Percentiles rank a stretch among this genome's conserved stretches.
phyloP scores from a whole-genome alignment of 2,329 filamentous ascomycete genomes.

The Elsinoe australis region DNA sequence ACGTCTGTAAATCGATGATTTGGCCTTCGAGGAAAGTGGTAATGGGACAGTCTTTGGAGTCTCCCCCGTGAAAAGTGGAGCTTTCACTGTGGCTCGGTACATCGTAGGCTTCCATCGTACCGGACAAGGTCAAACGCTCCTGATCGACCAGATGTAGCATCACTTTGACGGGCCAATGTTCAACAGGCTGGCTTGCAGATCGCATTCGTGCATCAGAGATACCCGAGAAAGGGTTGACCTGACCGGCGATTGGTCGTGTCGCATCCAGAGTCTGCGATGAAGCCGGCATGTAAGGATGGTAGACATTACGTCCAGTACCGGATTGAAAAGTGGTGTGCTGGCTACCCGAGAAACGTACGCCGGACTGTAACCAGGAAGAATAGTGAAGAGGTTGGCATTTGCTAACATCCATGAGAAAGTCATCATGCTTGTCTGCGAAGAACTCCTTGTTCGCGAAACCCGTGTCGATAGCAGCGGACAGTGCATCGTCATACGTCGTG shows the following conservation, averaged over 20 bases:
- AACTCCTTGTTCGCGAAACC: constrained; percentile 48
- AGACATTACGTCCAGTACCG: constrained; percentile 5
- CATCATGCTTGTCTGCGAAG: constrained; percentile 45
- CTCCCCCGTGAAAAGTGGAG: no score
- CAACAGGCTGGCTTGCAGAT: constrained; percentile 24
- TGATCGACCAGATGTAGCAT: constrained; percentile 57
- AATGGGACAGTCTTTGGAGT: constrained; percentile 48
- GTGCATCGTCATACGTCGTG: constrained; percentile 46
- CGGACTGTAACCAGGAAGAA: constrained; percentile 56
- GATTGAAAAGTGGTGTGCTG: constrained; percentile 47
- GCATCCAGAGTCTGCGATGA: constrained; percentile 28
- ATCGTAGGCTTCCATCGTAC: constrained; percentile 64
- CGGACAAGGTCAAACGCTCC: constrained; percentile 53
- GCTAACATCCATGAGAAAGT: constrained; percentile 51
- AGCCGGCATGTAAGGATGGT: constrained; percentile 21
- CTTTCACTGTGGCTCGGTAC: constrained; percentile 44
- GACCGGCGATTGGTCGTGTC: constrained; percentile 34
- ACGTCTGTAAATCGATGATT: constrained; percentile 53
- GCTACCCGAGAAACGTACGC: constrained; percentile 53
- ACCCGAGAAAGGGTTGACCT: constrained; percentile 10
- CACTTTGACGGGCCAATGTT: constrained; percentile 61
- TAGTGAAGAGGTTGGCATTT: constrained; percentile 44
- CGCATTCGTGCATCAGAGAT: background rate
- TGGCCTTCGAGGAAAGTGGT: constrained; percentile 62
- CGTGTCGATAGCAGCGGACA: constrained; percentile 46